Base-by-base conservation (phyloP, 176 grass and related monocot species). In the Musa acuminata region DNA sequence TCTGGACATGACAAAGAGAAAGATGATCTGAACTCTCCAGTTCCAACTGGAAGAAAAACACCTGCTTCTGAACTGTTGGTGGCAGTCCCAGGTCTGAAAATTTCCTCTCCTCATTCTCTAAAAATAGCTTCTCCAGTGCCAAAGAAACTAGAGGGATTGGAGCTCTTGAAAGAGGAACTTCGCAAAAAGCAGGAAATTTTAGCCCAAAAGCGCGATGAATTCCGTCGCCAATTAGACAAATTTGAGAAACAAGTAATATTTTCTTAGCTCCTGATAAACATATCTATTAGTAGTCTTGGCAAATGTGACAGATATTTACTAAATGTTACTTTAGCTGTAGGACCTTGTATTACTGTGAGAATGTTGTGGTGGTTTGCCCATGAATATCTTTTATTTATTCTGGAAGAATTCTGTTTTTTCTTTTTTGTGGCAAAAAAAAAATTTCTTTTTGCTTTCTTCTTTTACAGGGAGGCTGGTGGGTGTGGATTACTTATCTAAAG, bases 171-270 rank as follows among this genome's bases (percentile, higher is more conserved):
- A 50, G 95, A 99, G 86, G 88, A 94, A 72, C 84, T 99, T 62
- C 90, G 91, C 55, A 99, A 91, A 81, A 99, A 99, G 73, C 95
- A 99, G 74, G 95, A 94, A 73, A 85, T 80, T 74, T 89, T 99
- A 80, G 88, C 86, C 62, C 86, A 90, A 77, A 94, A 99, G 80
- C 88, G 95, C 67, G 86, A 85, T 87, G 95, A 94, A 24, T 94
- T 99, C 71, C 91, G 86, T 23, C 86, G 83, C 8, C 88, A 91
- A 73, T 93, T 99, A 80, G 85, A 91, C 75, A 89, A 83, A 87
- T 83, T 89, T 79, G 84, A 80, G 20, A 91, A 94, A 85, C 86
- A 94, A 78, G 95, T 99, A 89, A 71, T 54, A 26, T 75, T 51
- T 84, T 17, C 55, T 80, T 75, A 49, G 60, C 79, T 54, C 55